Conservation (phyloP, 106 monocot genomes). For the Triglochin maritima region DNA sequence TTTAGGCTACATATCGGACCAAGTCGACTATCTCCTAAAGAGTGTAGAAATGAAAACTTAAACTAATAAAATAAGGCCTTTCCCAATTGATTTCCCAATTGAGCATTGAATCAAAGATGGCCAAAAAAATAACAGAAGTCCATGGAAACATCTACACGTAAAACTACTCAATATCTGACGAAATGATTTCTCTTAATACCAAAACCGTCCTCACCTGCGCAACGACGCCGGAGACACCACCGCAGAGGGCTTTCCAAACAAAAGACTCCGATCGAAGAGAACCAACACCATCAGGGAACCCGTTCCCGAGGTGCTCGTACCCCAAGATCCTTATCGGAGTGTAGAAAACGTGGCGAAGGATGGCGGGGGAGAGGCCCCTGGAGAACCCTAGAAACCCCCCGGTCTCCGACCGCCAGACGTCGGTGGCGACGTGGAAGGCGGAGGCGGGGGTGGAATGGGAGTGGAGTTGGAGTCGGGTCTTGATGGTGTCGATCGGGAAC, state of each 20-base stretch:
- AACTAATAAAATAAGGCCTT: too few species aligned
- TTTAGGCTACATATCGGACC: too few species aligned
- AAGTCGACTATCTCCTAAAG: too few species aligned
- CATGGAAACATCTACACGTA: too few species aligned
- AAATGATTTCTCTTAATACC: neutral
- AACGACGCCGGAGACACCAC: conserved; percentile 57
- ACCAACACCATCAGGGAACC: conserved; percentile 3
- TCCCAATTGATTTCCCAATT: too few species aligned
- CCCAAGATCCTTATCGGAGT: conserved; percentile 73
- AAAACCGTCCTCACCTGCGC: conserved; percentile 48
- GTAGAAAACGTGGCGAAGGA: conserved; percentile 79
- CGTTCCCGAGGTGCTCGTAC: conserved; percentile 49
- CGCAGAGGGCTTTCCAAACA: conserved; percentile 42
- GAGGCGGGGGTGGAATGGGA: neutral
- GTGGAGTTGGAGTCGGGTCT: conserved; percentile 71
- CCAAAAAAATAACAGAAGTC: too few species aligned
- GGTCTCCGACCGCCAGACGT: conserved; percentile 29
- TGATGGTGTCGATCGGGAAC: conserved; percentile 73
- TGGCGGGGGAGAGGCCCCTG: conserved; percentile 60
- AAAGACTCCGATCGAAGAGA: conserved; percentile 15
- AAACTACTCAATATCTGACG: too few species aligned
- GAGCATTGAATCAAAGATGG: too few species aligned
- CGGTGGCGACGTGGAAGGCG: conserved; percentile 15
- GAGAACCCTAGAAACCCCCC: conserved; percentile 41
- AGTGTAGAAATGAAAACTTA: too few species aligned